Evolutionary conservation across 225 moss, liverwort and hornwort species (phyloP).

Genomic region (Thuidium tamariscinum): DNA sequence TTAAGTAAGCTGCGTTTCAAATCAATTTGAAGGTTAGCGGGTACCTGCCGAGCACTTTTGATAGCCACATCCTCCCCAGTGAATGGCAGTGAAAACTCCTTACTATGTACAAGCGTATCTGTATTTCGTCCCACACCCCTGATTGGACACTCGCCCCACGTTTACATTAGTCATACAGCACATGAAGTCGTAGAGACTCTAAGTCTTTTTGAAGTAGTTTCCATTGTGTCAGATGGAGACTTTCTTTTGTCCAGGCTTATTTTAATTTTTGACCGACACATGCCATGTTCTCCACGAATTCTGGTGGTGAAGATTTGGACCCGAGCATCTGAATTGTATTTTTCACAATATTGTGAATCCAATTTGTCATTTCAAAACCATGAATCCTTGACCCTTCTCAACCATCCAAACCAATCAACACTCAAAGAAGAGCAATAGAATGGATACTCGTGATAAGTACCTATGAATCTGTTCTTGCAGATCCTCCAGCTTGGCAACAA

Average conservation of each 20-base stretch:
- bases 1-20: neutral
- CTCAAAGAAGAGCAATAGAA: neutral
- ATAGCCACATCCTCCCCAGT: conserved; percentile 7
- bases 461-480: conserved; percentile 63
- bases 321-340: neutral
- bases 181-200: neutral
- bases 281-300: neutral
- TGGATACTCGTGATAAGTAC: conserved; percentile 5
- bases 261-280: neutral
- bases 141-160: neutral
- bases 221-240: neutral
- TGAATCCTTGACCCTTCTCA: neutral
- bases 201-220: neutral
- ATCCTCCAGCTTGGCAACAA: conserved; percentile 57
- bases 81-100: conserved; percentile 1
- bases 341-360: neutral
- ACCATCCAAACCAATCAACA: neutral
- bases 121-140: conserved; percentile 27
- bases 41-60: conserved; percentile 37
- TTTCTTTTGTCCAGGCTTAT: neutral
- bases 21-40: neutral
- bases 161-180: neutral
- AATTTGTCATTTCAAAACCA: neutral
- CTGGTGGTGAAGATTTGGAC: neutral
- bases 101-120: conserved; percentile 3